Percentiles rank a stretch among this genome's conserved stretches.
Evolutionary conservation across 306 rosid species (phyloP).

Genomic region (Rosa persica): DNA sequence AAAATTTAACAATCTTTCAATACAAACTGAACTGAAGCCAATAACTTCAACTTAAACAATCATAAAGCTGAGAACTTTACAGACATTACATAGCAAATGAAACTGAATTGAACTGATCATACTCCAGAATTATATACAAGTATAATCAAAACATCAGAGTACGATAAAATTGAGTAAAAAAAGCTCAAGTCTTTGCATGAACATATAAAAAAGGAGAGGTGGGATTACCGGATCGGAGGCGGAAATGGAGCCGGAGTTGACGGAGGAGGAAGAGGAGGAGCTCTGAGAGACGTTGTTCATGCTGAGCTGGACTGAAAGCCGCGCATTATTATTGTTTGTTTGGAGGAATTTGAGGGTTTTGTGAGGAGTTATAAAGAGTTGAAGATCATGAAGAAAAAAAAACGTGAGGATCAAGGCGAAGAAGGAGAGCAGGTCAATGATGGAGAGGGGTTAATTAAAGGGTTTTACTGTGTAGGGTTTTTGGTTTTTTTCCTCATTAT

Average conservation of each 20-base stretch:
- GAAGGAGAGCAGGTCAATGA: slow-evolving; percentile 29
- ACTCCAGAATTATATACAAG: neutral
- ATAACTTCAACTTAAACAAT: neutral
- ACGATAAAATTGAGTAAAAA: neutral
- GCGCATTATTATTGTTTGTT: slow-evolving; percentile 33
- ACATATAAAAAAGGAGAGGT: slow-evolving; percentile 1
- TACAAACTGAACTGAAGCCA: neutral
- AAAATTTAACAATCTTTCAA: slow-evolving; percentile 2
- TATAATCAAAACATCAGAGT: neutral
- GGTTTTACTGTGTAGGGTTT: slow-evolving; percentile 6
- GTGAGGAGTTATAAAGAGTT: slow-evolving; percentile 1
- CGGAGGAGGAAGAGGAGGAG: slow-evolving; percentile 54
- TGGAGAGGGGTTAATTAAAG: neutral
- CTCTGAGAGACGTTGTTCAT: slow-evolving; percentile 68
- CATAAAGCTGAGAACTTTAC: neutral
- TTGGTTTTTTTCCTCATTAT: neutral
- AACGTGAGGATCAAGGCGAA: slow-evolving; percentile 29
- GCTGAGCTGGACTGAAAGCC: slow-evolving; percentile 25
- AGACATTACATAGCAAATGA: neutral
- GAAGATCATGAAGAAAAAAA: neutral
- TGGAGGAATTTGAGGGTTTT: neutral
- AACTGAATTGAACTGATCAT: neutral
- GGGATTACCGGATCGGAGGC: slow-evolving; percentile 54
- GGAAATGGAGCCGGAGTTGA: slow-evolving; percentile 51
- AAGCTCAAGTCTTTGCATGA: neutral